Evolutionary conservation across 352 stramenopile species (phyloP), one percentile per base, ranked within the genome.

Genomic region (Phytophthora ohioensis): DNA sequence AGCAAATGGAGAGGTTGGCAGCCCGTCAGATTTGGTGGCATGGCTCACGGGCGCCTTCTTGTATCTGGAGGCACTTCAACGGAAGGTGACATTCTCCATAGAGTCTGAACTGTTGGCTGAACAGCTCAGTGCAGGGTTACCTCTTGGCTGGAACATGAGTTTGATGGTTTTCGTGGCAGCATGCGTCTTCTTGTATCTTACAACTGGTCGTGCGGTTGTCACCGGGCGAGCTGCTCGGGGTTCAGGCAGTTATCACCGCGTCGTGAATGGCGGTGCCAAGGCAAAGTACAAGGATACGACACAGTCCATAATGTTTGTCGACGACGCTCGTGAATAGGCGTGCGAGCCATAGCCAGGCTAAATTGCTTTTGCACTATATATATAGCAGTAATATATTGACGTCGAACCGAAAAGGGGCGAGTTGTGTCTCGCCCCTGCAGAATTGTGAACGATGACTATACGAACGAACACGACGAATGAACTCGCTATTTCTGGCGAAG

Each of bases 1-100:
- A 9, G 36, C 35, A 17, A 49, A 17, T 42, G 43, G 11, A 31
- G 64, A 62, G 17, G 38, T n/a, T 31, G 70, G 31, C n/a, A 74
- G 48, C 32, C 39, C 68, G 0, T 64, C 70, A 7, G 81, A 92
- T 51, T 48, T 77, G 42, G 71, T 81, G 8, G 75, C 82, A 35
- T 93, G 86, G 86, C 69, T 92, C 21, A 85, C 85, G 0, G 86
- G 86, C 4, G 67, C 83, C n/a, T 93, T 91, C 60, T 68, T 92
- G 62, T 87, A 88, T 45, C 46, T 91, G 10, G 81, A 93, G 63
- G 69, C 81, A 17, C 69, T 91, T 57, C 80, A 92, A 59, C 77
- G 82, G 59, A 82, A 80, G 35, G 68, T 82, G 34, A 81, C 67
- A 15, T 90, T 82, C 42, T 84, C 67, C 10, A 74, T 91, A n/a